phyloP scores from a whole-genome alignment of 257 asterid species.

The Nicotiana undulata region DNA sequence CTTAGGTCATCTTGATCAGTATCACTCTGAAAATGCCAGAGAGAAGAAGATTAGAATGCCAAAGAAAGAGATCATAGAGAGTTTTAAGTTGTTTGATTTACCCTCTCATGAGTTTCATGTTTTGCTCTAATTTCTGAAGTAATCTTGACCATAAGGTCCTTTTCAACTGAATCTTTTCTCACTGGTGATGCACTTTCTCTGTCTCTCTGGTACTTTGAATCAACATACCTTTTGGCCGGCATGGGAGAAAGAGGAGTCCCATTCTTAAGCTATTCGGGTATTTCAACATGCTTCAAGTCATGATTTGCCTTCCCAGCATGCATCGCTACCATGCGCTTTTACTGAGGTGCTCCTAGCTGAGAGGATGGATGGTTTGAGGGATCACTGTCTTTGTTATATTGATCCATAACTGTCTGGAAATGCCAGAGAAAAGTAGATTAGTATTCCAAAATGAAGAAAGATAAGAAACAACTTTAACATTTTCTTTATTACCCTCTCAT shows the following conservation, averaged over 20 bases:
- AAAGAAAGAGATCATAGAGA: not conserved
- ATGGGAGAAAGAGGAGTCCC: not conserved
- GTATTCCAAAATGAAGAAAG: not conserved
- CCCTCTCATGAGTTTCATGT: slow-evolving; percentile 19
- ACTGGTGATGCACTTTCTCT: slow-evolving; percentile 24
- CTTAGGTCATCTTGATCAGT: slow-evolving; percentile 1
- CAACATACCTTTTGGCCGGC: not conserved
- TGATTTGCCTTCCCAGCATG: not conserved
- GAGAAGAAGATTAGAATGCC: not conserved
- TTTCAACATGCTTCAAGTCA: not conserved
- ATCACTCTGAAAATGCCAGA: not conserved
- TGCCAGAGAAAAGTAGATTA: not conserved
- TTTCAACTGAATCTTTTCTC: slow-evolving; percentile 46
- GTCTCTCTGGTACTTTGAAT: not conserved
- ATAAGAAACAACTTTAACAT: not conserved
- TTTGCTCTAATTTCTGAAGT: slow-evolving; percentile 7
- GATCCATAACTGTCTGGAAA: slow-evolving; percentile 4
- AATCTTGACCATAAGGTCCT: slow-evolving; percentile 26
- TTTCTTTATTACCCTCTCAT: slow-evolving; percentile 16
- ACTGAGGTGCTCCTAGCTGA: not conserved
- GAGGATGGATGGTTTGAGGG: not conserved
- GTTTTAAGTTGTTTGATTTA: not conserved
- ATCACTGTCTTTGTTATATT: not conserved
- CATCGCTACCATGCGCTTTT: slow-evolving; percentile 1
- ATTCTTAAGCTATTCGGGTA: slow-evolving; percentile 2